Percentiles rank a stretch among this genome's conserved stretches.
Conservation (phyloP, 148 eudicot genomes). For the Cornus suecica region DNA sequence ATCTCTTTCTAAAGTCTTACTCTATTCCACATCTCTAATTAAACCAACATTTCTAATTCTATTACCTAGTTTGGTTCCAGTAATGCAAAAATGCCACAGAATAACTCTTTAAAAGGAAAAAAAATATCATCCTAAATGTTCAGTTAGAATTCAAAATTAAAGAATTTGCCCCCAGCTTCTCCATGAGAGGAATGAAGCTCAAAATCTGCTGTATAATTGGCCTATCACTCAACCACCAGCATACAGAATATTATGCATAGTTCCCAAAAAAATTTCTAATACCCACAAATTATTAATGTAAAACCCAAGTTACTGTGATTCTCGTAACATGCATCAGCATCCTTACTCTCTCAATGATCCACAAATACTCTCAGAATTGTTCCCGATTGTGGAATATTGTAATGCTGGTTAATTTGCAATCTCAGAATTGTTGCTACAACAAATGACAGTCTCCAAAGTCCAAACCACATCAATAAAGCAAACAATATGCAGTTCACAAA, state of each 20-base stretch:
- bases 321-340: background rate
- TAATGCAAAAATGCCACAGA: background rate
- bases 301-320: background rate
- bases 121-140: background rate
- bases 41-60: background rate
- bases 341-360: background rate
- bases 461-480: background rate
- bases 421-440: background rate
- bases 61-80: background rate
- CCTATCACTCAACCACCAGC: no score
- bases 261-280: background rate
- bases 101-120: background rate
- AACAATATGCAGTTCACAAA: background rate
- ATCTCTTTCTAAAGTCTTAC: background rate
- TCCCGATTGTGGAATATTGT: background rate
- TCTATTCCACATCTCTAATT: background rate
- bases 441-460: background rate
- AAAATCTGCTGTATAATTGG: no score
- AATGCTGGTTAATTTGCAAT: background rate
- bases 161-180: background rate
- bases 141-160: no score
- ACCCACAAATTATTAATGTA: background rate
- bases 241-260: no score
- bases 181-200: background rate
- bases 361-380: background rate